Evolutionary conservation across 495 filamentous ascomycete genomes (phyloP), one percentile per base, ranked within the genome.

Genomic region (Aspergillus heteromorphus): DNA sequence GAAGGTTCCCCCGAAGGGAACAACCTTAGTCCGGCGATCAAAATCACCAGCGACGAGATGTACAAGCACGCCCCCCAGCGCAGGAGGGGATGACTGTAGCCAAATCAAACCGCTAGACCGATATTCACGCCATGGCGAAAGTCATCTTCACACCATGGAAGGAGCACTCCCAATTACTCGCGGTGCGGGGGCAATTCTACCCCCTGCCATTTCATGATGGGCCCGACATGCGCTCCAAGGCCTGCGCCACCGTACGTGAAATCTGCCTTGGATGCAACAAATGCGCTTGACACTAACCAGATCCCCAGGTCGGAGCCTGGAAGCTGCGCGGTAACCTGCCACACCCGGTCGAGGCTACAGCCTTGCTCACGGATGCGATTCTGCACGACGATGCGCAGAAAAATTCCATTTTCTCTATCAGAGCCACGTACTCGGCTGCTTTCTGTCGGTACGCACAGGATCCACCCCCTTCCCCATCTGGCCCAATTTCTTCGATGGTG

Each of bases 141-240:
- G 87, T 90, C 64, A 77, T 87, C 17, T 83, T 88, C 68, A 92
- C 87, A 27, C 87, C 89, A 29, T 95, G 89, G 89, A 85, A 88
- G 56, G 68, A 79, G 58, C 76, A 75, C 19, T 54, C 67, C 14
- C 84, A 91, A 56, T 78, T 96, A 43, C 69, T 91, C 49, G 62
- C 72, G 14, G 82, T 93, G 40, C 82, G 89, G 49, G 61, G 61
- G 20, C 78, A 84, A 59, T 84, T 96, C 51, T 95, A 86, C 65
- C 77, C 83, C 13, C 51, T 65, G 27, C 59, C 68, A 5, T 49
- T 59, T 7, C 71, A 68, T 45, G 58, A 69, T 34, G 68, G 70
- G 2, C 64, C 65, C 4, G 70, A 77, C 41, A 55, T 70, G 62
- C 74, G 74, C 31, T 62, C 68, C 10, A 65, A 68, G 31, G 78